Conservation (phyloP, 306 rosid genomes). For the Fagus crenata region DNA sequence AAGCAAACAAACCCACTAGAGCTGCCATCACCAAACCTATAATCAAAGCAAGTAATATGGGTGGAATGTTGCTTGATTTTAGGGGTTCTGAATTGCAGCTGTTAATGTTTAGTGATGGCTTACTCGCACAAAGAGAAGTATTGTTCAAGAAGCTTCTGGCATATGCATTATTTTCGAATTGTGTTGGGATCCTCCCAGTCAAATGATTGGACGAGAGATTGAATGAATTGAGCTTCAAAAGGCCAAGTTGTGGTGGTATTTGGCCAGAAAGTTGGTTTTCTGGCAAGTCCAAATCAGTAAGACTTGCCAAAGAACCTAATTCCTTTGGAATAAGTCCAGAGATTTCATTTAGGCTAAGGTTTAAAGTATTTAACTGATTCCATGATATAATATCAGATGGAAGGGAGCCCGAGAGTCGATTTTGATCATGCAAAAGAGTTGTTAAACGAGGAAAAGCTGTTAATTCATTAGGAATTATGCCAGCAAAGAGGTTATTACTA, state of each 20-base stretch:
- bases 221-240: too few species aligned
- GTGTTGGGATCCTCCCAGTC: too few species aligned
- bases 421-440: conserved; percentile 51
- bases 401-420: conserved; percentile 52
- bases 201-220: too few species aligned
- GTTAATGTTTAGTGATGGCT: conserved; percentile 27
- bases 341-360: conserved; percentile 51
- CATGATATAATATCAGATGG: conserved; percentile 53
- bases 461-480: conserved; percentile 50
- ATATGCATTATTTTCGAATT: too few species aligned
- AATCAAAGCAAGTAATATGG: too few species aligned
- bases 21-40: too few species aligned
- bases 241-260: too few species aligned
- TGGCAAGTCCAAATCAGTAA: conserved; percentile 57
- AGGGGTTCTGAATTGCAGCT: conserved; percentile 41
- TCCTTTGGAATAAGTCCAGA: conserved; percentile 53
- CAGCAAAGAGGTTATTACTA: too few species aligned
- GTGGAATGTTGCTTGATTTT: conserved; percentile 38
- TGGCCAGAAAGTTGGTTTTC: conserved; percentile 63
- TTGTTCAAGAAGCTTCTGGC: conserved; percentile 68
- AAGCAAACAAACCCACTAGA: too few species aligned
- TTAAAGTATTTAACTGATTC: conserved; percentile 41
- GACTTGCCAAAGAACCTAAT: conserved; percentile 42
- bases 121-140: conserved; percentile 60
- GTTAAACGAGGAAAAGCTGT: conserved; percentile 43